A percentile compares a stretch with the other conserved stretches of the same genome.
Evolutionary conservation across 1,284 basidiomycete genomes (phyloP).

Genomic region (Pisolithus thermaeus): DNA sequence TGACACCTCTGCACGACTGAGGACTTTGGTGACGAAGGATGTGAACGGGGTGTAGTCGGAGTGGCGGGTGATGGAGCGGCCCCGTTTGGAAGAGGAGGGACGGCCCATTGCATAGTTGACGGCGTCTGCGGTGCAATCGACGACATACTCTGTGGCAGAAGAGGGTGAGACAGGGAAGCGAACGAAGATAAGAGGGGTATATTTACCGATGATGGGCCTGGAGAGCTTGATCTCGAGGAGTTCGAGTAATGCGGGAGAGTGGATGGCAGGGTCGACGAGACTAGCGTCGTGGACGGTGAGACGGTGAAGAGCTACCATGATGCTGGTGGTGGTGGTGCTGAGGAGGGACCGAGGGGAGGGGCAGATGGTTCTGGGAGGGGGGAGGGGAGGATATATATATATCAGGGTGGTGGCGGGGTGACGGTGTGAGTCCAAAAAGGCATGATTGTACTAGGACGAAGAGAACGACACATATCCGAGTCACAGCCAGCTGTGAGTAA

Average conservation of each 20-base stretch:
- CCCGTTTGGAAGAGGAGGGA: conserved; percentile 46
- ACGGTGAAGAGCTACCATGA: conserved; percentile 10
- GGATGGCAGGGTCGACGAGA: conserved; percentile 54
- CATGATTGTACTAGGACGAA: conserved; percentile 12
- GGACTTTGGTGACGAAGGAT: conserved; percentile 57
- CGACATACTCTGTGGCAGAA: conserved; percentile 49
- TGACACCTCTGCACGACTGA: conserved; percentile 62
- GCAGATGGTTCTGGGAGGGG: background rate
- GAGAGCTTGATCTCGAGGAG: conserved; percentile 58
- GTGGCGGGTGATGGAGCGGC: conserved; percentile 41
- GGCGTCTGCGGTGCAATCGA: conserved; percentile 60
- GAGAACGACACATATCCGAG: conserved; percentile 14
- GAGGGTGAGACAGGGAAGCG: background rate
- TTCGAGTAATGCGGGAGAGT: conserved; percentile 57
- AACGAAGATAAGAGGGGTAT: background rate
- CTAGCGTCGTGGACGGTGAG: conserved; percentile 51
- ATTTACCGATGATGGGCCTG: conserved; percentile 55
- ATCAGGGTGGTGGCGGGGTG: background rate
- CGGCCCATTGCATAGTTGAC: conserved; percentile 68
- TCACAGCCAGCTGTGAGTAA: conserved; percentile 11
- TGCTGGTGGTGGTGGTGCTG: background rate
- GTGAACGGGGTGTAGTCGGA: conserved; percentile 51
- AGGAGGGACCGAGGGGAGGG: background rate
- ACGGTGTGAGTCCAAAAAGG: conserved; percentile 27
- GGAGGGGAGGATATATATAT: background rate